Base-by-base conservation (phyloP, 164 flowering plant genomes). In the Piper longum region DNA sequence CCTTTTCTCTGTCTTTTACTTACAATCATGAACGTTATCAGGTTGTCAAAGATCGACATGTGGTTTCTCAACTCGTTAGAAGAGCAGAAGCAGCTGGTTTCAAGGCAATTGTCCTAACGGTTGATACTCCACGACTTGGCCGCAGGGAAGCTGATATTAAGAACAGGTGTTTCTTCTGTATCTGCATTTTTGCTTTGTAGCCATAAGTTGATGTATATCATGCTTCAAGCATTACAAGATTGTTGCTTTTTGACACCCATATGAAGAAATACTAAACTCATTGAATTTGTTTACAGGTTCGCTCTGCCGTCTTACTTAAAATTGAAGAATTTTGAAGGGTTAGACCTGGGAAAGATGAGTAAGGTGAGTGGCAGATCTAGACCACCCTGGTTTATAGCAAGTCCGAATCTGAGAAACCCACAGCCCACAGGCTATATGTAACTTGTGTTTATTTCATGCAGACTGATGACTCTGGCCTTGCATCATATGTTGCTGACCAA, bases 1-100 rank as follows among this genome's bases (percentile, higher is more conserved):
- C 39, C 13, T 41, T 16, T 66, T 16, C 16, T 26, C 40, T 40
- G 55, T 41, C 16, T 5, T 45, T 56, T 59, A 19, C 1, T 16
- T 26, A 4, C 12, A 41, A 18, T 16, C 58, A 54, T n/a, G 13
- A 18, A 4, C 19, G 14, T 18, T 19, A 57, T 19, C 36, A 91
- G 98, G 96, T 91, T 16, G 73, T 74, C 77, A 86, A 81, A 67
- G 83, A 87, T 73, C 82, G 98, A 62, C 78, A 84, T 69, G 80
- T 89, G 51, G 92, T 82, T 52, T 74, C 67, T 19, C 88, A 83
- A 70, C 89, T 91, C 52, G 95, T 61, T 62, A 73, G 77, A 73
- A 72, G 88, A 70, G 85, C 88, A 64, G 88, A 81, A 71, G 79
- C 75, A 70, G 81, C 83, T 62, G 88, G 88, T n/a, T 83, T 81